phyloP scores from a whole-genome alignment of 192 early-diverging fungal genomes.

The Coemansia sp. region DNA sequence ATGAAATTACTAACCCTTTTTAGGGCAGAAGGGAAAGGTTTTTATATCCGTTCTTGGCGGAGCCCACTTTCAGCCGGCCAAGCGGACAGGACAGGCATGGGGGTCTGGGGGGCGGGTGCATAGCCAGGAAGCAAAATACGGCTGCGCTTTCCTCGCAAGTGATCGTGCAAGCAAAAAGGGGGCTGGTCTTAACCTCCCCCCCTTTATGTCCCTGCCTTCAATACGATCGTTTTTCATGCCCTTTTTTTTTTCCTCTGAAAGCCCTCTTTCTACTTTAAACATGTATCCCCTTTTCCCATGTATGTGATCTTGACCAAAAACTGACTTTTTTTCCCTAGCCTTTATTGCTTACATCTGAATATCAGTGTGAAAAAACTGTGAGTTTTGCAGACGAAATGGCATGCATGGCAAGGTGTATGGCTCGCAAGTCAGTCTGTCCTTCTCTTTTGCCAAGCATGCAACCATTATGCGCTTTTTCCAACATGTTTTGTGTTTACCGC shows the following conservation, averaged over 20 bases:
- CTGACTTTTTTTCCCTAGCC: too few relatives aligned
- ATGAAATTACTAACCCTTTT: slow-evolving; percentile 14
- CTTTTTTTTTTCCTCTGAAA: not conserved
- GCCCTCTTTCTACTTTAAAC: slow-evolving; percentile 7
- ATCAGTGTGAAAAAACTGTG: not conserved
- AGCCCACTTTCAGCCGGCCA: slow-evolving; percentile 4
- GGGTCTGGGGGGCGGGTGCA: slow-evolving; percentile 7
- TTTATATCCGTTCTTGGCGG: slow-evolving; percentile 8
- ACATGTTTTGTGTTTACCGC: not conserved
- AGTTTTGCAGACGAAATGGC: not conserved
- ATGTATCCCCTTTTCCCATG: not conserved
- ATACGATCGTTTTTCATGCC: too few relatives aligned
- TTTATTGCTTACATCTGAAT: slow-evolving; percentile 1
- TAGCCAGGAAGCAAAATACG: not conserved
- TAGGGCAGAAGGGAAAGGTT: not conserved
- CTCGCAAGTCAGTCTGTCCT: not conserved
- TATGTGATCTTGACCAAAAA: slow-evolving; percentile 9
- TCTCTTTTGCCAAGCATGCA: slow-evolving; percentile 7
- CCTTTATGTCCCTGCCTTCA: not conserved
- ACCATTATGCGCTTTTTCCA: not conserved
- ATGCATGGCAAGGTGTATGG: slow-evolving; percentile 12
- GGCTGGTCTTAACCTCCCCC: slow-evolving; percentile 12
- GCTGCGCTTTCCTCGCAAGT: slow-evolving; percentile 7
- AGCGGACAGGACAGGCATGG: slow-evolving; percentile 3
- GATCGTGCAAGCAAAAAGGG: slow-evolving; percentile 15